Evolutionary conservation across 2,329 filamentous ascomycete genomes (phyloP).

Genomic region (Xylaria multiplex): DNA sequence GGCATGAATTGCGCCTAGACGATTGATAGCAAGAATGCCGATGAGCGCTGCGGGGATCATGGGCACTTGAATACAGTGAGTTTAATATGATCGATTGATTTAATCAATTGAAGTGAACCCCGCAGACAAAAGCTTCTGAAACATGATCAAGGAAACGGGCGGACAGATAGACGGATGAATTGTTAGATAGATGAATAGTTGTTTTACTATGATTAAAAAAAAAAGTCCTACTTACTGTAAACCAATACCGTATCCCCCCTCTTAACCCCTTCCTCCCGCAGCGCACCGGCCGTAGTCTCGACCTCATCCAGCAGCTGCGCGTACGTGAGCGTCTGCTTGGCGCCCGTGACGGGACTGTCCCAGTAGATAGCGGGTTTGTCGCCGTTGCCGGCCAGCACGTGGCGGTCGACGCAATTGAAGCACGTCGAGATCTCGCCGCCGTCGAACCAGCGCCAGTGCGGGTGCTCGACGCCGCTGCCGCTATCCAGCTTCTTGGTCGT

Average conservation of each 20-base stretch:
- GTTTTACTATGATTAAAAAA: too few relatives aligned
- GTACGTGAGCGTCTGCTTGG: slow-evolving; percentile 80
- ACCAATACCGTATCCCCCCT: slow-evolving; percentile 89
- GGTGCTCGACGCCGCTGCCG: slow-evolving; percentile 71
- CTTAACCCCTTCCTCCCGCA: slow-evolving; percentile 82
- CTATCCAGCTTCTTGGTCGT: slow-evolving; percentile 71
- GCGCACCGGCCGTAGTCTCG: slow-evolving; percentile 80
- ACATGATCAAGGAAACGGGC: background rate
- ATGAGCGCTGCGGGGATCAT: slow-evolving; percentile 94
- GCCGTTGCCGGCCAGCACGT: slow-evolving; percentile 83
- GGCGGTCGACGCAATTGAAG: slow-evolving; percentile 90
- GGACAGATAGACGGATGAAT: background rate
- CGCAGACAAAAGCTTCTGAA: background rate
- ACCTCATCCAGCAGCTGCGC: slow-evolving; percentile 80
- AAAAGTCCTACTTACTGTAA: slow-evolving; percentile 71
- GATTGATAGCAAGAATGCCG: slow-evolving; percentile 81
- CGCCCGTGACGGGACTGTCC: slow-evolving; percentile 84
- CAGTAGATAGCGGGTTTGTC: slow-evolving; percentile 80
- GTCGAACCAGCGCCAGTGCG: slow-evolving; percentile 90
- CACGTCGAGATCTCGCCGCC: slow-evolving; percentile 89
- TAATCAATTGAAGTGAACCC: background rate
- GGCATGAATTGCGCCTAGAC: slow-evolving; percentile 87
- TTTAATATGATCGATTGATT: background rate
- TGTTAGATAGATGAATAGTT: background rate
- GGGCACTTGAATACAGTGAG: slow-evolving; percentile 70